Conservation (phyloP, 2,329 filamentous ascomycete genomes). For the Fusarium siculi region DNA sequence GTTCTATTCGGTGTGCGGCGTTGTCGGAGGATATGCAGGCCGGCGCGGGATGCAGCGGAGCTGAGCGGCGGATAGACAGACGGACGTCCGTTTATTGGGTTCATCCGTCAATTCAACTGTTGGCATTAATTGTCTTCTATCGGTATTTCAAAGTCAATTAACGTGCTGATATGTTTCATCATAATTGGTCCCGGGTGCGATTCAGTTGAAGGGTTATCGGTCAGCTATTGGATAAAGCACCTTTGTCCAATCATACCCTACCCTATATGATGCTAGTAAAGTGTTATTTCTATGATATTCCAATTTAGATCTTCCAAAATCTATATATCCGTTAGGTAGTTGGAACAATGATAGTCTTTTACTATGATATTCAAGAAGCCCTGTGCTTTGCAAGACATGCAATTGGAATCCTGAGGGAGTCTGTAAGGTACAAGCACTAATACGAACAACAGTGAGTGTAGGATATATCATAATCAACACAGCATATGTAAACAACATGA, state of each 20-base stretch:
- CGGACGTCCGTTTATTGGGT: constrained; percentile 8
- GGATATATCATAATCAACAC: neutral
- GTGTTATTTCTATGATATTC: neutral
- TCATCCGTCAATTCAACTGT: neutral
- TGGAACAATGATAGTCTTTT: neutral
- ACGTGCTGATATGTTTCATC: neutral
- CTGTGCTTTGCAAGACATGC: neutral
- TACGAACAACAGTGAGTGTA: no score
- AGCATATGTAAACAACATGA: neutral
- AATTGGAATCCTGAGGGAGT: no score
- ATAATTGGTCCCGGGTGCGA: neutral
- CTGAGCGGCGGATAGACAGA: constrained; percentile 10
- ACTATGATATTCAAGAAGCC: fast-evolving
- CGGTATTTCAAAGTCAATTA: no score
- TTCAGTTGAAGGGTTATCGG: neutral
- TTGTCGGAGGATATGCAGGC: constrained; percentile 27
- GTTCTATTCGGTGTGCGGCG: constrained; percentile 12
- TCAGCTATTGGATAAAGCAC: neutral
- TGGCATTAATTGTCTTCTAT: neutral
- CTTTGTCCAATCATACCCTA: neutral
- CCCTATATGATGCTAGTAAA: neutral
- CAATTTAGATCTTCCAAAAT: neutral
- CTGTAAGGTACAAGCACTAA: neutral
- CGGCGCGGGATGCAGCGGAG: constrained; percentile 32
- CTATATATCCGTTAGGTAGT: fast-evolving